Conservation (phyloP, 345 rosid species). For the Citrus reticulata region DNA sequence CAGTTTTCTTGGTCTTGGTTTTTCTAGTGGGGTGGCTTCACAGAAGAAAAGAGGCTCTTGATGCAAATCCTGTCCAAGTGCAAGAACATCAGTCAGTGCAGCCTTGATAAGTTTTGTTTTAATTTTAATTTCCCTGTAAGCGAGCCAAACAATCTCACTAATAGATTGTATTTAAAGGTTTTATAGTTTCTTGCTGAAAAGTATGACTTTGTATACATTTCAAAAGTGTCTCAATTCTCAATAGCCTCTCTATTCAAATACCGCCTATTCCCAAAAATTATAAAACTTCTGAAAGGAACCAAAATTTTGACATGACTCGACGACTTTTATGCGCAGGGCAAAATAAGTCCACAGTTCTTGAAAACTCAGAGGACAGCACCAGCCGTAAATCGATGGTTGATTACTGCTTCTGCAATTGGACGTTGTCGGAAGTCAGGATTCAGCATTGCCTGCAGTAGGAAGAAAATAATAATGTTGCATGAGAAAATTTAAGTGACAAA, state of each 20-base stretch:
- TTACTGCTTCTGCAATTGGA: slow-evolving; percentile 75
- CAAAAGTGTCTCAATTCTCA: background rate
- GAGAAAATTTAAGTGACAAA: background rate
- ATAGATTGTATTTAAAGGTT: no score
- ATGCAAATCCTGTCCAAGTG: background rate
- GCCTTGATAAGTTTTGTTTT: background rate
- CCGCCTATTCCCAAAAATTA: background rate
- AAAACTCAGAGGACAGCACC: slow-evolving; percentile 33
- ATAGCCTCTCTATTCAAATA: background rate
- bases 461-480: background rate
- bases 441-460: slow-evolving; percentile 68
- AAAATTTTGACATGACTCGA: background rate
- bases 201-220: no score
- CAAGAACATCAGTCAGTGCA: background rate
- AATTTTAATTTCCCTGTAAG: background rate
- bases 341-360: background rate
- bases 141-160: no score
- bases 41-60: background rate
- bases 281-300: background rate
- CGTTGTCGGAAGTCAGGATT: slow-evolving; percentile 70
- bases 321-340: background rate
- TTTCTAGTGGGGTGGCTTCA: background rate
- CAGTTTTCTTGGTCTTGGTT: slow-evolving; percentile 4
- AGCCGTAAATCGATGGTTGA: slow-evolving; percentile 65
- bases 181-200: no score